These are phyloP conservation scores for Huntiella bhutanensis DNA, from an alignment of 2,329 filamentous ascomycete species.

Conservation along the genomic window DNA sequence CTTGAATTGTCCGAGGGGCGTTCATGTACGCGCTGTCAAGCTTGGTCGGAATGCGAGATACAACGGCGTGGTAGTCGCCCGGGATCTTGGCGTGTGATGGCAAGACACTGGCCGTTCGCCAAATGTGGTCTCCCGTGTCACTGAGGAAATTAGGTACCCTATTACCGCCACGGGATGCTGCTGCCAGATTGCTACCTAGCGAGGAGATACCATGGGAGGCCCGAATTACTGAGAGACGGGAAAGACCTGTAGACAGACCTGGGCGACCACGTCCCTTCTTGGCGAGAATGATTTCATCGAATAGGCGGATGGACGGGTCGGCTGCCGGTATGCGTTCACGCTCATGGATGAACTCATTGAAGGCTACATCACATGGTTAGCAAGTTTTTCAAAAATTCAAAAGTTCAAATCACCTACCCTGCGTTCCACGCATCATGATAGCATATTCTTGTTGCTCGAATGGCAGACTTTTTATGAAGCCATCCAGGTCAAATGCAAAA, in stretches of 20 bases:
- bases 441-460: slow-evolving; percentile 48
- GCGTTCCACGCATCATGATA: slow-evolving; percentile 44
- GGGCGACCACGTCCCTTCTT: slow-evolving; percentile 51
- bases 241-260: slow-evolving; percentile 45
- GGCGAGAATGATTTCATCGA: slow-evolving; percentile 68
- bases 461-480: slow-evolving; percentile 44
- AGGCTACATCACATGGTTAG: slow-evolving; percentile 19
- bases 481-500: slow-evolving; percentile 46
- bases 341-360: slow-evolving; percentile 74
- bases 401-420: slow-evolving; percentile 28
- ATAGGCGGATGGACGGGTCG: slow-evolving; percentile 51
- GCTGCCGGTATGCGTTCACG: slow-evolving; percentile 46
- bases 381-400: not conserved
- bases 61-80: slow-evolving; percentile 40
- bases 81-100: slow-evolving; percentile 42
- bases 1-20: slow-evolving; percentile 76
- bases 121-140: slow-evolving; percentile 61
- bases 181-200: slow-evolving; percentile 13
- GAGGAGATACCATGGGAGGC: slow-evolving; percentile 27
- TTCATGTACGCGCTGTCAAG: slow-evolving; percentile 78
- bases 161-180: slow-evolving; percentile 15
- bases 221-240: slow-evolving; percentile 39
- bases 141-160: slow-evolving; percentile 43
- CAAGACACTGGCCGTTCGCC: slow-evolving; percentile 48
- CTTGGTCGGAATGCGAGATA: slow-evolving; percentile 56